These are phyloP conservation scores for Arabidopsis hybrid DNA, from an alignment of 441 rosid genomes.

Conservation along the genomic window DNA sequence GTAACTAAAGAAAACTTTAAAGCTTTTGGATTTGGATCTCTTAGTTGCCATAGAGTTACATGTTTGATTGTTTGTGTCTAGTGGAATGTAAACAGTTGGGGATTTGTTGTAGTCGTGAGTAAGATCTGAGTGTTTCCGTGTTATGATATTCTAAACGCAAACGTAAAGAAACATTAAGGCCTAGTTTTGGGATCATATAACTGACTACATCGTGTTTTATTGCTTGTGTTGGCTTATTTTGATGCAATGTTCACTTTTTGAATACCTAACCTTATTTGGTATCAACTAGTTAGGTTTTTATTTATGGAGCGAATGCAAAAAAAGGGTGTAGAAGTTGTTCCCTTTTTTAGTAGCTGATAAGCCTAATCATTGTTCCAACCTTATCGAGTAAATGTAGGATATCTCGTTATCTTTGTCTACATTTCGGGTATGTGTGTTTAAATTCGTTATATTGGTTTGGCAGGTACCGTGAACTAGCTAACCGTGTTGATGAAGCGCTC, in stretches of 20 bases:
- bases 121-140: background rate
- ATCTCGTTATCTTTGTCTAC: background rate
- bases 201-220: background rate
- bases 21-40: background rate
- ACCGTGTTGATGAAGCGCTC: slow-evolving; percentile 94
- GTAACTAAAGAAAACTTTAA: slow-evolving; percentile 32
- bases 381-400: slow-evolving; percentile 11
- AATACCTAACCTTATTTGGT: slow-evolving; percentile 32
- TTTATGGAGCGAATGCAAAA: background rate
- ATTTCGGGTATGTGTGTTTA: slow-evolving; percentile 23
- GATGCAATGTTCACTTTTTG: slow-evolving; percentile 20
- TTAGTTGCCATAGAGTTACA: background rate
- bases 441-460: slow-evolving; percentile 19
- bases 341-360: slow-evolving; percentile 11
- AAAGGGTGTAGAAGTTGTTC: background rate
- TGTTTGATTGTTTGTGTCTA: slow-evolving; percentile 8
- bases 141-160: background rate
- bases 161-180: background rate
- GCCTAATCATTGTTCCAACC: slow-evolving; percentile 13
- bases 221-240: slow-evolving; percentile 27
- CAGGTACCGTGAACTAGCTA: slow-evolving; percentile 93
- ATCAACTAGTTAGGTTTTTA: slow-evolving; percentile 15
- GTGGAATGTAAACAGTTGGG: slow-evolving; percentile 12
- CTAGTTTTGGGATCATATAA: slow-evolving; percentile 1
- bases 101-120: background rate